Evolutionary conservation across 345 rosid species (phyloP), one percentile per base, ranked within the genome.

Genomic region (Turritis glabra): DNA sequence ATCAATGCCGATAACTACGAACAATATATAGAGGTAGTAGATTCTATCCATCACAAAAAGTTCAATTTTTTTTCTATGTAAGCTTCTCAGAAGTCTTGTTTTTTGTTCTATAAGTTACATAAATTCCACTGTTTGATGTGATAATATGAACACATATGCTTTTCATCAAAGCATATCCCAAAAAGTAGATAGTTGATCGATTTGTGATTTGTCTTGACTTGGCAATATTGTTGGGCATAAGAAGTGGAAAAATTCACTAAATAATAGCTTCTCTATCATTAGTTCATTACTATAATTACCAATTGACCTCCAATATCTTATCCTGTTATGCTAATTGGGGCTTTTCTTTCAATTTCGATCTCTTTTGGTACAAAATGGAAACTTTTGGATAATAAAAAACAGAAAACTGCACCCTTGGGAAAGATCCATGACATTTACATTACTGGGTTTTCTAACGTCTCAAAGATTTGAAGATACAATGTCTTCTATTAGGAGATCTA

Each of bases 81-180:
- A 51, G 0, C 1, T 22, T 37, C 4, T 17, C 50, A 12, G 1
- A 52, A 52, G 13, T 37, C 27, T 26, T 10, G 35, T 57, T 57
- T 44, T 25, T 57, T 69, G 55, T 8, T 69, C 8, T 44, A 3
- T 43, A 56, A 44, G 56, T 57, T 14, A 56, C 17, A 30, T 44
- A 13, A 5, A 41, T 41, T 18, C 26, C 41, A 54, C 40, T 13
- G 30, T 69, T 35, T 17, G 13, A n/a, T 23, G 26, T 10, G 25
- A 54, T 25, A 35, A 9, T 38, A 54, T 21, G 38, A 5, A 53
- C 27, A 35, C 23, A 38, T 14, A 8, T 38, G 51, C 50, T 52
- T 17, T 69, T 69, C 73, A 69, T 23, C 27, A 43, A 53, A 63
- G 5, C 70, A 2, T n/a, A n/a, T 29, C 46, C 32, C n/a, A 37